Percentiles rank a stretch among this genome's conserved stretches.
phyloP scores from a whole-genome alignment of 768 basidiomycete genomes.

The Psilocybe subaeruginosa region DNA sequence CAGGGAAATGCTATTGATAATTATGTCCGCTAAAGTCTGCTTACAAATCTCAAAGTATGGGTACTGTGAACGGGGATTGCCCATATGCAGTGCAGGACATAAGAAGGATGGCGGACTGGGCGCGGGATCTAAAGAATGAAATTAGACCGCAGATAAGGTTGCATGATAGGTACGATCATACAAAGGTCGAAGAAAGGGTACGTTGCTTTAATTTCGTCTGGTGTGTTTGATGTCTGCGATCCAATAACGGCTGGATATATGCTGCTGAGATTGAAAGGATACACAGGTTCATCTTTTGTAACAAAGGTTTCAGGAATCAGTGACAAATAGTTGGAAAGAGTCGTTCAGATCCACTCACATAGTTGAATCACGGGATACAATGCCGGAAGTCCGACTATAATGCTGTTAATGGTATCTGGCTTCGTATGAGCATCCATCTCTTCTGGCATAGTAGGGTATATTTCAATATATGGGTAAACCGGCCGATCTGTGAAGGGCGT shows the following conservation, averaged over 20 bases:
- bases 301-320: too few relatives aligned
- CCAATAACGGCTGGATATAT: conserved; percentile 18
- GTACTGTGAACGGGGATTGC: conserved; percentile 17
- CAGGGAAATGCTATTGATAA: background rate
- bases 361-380: conserved; percentile 27
- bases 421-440: background rate
- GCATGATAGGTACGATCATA: background rate
- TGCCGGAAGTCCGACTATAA: background rate
- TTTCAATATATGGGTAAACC: conserved; percentile 43
- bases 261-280: conserved; percentile 21
- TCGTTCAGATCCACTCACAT: conserved; percentile 17
- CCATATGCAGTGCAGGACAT: conserved; percentile 11
- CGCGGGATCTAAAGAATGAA: conserved; percentile 16
- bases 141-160: background rate
- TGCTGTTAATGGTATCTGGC: background rate
- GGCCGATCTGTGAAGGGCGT: conserved; percentile 21
- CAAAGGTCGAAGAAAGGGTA: conserved; percentile 20
- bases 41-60: conserved; percentile 25
- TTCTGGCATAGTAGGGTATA: conserved; percentile 36
- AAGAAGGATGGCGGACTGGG: conserved; percentile 8
- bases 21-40: background rate
- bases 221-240: background rate
- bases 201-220: background rate
- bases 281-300: conserved; percentile 21
- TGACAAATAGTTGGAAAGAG: background rate